A percentile compares a stretch with the other conserved stretches of the same genome.
These are phyloP conservation scores for Aphanomyces euteiches DNA, from an alignment of 352 stramenopile genomes.

Conservation along the genomic window DNA sequence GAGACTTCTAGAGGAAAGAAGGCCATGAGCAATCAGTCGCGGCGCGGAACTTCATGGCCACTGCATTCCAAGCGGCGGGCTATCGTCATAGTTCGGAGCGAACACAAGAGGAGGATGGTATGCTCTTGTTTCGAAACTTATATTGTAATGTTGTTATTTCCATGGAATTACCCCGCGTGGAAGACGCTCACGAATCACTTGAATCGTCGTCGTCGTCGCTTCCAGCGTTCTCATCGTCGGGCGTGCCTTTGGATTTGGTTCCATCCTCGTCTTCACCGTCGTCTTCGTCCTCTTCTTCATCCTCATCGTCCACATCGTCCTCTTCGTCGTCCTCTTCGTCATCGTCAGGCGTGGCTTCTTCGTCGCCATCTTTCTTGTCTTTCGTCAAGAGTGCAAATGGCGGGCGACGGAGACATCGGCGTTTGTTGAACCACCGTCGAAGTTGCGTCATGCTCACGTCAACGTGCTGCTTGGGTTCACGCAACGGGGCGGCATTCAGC, in stretches of 20 bases:
- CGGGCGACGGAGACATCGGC: slow-evolving; percentile 70
- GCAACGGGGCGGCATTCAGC: slow-evolving; percentile 65
- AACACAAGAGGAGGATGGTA: no score
- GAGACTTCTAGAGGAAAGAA: no score
- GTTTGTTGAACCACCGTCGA: slow-evolving; percentile 83
- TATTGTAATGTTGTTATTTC: no score
- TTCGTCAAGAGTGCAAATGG: slow-evolving; percentile 77
- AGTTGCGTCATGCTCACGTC: slow-evolving; percentile 86
- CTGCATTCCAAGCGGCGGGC: no score
- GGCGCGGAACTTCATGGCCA: no score
- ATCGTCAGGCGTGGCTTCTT: not conserved
- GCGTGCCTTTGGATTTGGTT: not conserved
- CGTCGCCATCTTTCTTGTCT: slow-evolving; percentile 16
- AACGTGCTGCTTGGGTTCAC: slow-evolving; percentile 69
- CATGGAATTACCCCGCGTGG: no score
- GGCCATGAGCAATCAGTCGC: no score
- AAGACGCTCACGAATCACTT: no score
- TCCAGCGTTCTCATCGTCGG: not conserved
- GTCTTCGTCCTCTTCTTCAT: slow-evolving; percentile 5
- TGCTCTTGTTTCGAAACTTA: no score
- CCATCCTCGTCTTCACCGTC: not conserved
- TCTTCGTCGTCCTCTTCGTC: slow-evolving; percentile 22
- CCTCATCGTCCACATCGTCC: not conserved
- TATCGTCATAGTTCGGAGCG: no score
- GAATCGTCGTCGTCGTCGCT: slow-evolving; percentile 17